Percentiles rank a stretch among this genome's conserved stretches.
Conservation (phyloP, 768 basidiomycete species). For the Termitomyces sp. region DNA sequence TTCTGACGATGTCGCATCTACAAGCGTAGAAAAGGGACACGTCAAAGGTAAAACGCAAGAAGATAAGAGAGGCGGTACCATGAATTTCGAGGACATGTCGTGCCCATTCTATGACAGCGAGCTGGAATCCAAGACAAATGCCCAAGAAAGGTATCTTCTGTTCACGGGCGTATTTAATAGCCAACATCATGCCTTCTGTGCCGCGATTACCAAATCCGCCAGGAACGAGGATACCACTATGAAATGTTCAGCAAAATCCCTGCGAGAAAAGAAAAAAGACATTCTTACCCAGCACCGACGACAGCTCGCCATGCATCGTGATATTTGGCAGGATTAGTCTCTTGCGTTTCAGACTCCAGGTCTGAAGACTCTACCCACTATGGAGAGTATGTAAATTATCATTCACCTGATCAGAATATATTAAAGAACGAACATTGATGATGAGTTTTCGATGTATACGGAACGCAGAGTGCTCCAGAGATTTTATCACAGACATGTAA, state of each 20-base stretch:
- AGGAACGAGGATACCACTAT: conserved; percentile 92
- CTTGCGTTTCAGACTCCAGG: conserved; percentile 78
- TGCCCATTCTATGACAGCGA: conserved; percentile 95
- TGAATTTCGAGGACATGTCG: conserved; percentile 72
- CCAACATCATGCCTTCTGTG: conserved; percentile 96
- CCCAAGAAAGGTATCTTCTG: conserved; percentile 94
- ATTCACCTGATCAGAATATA: background rate
- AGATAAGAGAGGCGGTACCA: conserved; percentile 33
- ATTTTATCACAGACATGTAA: conserved; percentile 97
- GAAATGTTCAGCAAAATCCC: conserved; percentile 4
- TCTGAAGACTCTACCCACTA: conserved; percentile 98
- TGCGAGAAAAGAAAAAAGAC: background rate
- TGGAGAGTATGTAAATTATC: background rate
- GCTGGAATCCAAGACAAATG: conserved; percentile 96
- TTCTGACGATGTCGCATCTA: conserved; percentile 86
- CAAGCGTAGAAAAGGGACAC: background rate
- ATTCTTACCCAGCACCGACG: conserved; percentile 78
- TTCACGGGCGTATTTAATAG: conserved; percentile 96
- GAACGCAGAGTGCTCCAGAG: conserved; percentile 95
- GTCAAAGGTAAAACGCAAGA: background rate
- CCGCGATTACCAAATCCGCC: conserved; percentile 94
- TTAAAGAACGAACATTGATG: conserved; percentile 58
- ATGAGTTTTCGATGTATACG: conserved; percentile 81
- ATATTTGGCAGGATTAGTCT: conserved; percentile 78
- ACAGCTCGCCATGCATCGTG: conserved; percentile 95